These are phyloP conservation scores for Umbilicus rupestris DNA, from an alignment of 164 flowering plant genomes.

Conservation along the genomic window DNA sequence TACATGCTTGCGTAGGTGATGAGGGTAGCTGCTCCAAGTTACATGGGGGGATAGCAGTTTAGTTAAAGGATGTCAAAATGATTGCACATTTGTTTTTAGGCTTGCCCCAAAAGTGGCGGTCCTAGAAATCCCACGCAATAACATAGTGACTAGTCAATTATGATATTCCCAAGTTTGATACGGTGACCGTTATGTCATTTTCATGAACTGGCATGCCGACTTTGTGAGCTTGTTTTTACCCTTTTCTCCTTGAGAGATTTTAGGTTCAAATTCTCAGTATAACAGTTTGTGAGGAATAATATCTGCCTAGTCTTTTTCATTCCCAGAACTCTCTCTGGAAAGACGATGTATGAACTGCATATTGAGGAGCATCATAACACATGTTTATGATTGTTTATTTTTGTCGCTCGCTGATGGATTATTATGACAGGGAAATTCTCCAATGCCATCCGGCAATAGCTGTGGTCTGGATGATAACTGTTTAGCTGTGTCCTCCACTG, in stretches of 20 bases:
- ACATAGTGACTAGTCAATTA: constrained; percentile 1
- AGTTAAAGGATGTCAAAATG: neutral
- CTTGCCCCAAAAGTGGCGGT: neutral
- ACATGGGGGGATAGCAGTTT: neutral
- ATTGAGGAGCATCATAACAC: no score
- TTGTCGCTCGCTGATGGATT: no score
- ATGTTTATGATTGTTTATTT: no score
- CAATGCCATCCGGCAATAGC: no score
- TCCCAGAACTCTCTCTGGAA: neutral
- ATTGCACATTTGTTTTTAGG: neutral
- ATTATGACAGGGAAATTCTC: no score
- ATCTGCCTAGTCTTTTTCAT: neutral
- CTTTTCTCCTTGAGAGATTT: neutral
- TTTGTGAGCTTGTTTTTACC: neutral
- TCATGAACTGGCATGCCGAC: neutral
- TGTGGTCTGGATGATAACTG: no score
- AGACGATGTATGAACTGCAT: no score
- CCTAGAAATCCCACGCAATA: neutral
- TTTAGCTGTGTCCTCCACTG: no score
- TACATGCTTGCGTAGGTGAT: neutral
- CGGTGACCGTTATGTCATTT: neutral
- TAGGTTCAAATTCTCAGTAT: neutral
- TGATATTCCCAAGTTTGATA: constrained; percentile 4
- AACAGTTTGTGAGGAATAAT: neutral
- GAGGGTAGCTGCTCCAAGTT: neutral